phyloP scores from a whole-genome alignment of 2,329 filamentous ascomycete genomes.

The Zymoseptoria passerinii region DNA sequence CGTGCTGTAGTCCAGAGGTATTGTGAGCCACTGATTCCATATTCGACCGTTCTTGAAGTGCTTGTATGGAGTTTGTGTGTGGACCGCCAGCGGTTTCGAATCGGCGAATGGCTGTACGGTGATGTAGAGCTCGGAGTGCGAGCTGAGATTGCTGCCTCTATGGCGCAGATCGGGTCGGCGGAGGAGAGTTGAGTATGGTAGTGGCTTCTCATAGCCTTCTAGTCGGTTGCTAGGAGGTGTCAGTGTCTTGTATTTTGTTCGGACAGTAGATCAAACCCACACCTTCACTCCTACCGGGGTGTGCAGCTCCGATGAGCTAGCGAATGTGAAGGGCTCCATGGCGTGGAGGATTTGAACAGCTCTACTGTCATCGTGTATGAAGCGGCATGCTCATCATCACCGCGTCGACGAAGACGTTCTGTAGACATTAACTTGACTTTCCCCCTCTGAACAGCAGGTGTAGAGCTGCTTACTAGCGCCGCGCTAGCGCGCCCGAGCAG shows the following conservation, averaged over 20 bases:
- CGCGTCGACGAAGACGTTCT: neutral
- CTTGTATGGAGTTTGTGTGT: constrained; percentile 87
- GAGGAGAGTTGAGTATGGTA: constrained; percentile 70
- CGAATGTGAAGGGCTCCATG: constrained; percentile 97
- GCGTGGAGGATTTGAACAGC: neutral
- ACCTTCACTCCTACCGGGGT: constrained; percentile 59
- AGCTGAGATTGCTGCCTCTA: constrained; percentile 74
- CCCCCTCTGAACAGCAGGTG: too few species aligned
- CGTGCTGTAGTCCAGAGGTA: constrained; percentile 77
- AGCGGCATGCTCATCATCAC: neutral
- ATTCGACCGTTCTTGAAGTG: constrained; percentile 65
- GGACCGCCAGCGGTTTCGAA: constrained; percentile 87
- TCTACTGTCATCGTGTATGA: neutral
- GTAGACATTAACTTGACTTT: neutral
- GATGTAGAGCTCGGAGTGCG: constrained; percentile 81
- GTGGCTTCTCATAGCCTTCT: constrained; percentile 67
- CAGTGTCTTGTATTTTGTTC: constrained; percentile 9
- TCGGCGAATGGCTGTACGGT: constrained; percentile 92
- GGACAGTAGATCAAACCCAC: constrained; percentile 36
- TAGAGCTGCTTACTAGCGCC: neutral
- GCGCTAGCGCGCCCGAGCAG: neutral
- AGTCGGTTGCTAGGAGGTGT: constrained; percentile 48
- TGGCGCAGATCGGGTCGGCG: constrained; percentile 73
- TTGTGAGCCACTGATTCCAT: constrained; percentile 94
- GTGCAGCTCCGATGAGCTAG: constrained; percentile 74